These are phyloP conservation scores for Haplographium delicatum DNA, from an alignment of 495 filamentous ascomycete genomes.

Conservation along the genomic window DNA sequence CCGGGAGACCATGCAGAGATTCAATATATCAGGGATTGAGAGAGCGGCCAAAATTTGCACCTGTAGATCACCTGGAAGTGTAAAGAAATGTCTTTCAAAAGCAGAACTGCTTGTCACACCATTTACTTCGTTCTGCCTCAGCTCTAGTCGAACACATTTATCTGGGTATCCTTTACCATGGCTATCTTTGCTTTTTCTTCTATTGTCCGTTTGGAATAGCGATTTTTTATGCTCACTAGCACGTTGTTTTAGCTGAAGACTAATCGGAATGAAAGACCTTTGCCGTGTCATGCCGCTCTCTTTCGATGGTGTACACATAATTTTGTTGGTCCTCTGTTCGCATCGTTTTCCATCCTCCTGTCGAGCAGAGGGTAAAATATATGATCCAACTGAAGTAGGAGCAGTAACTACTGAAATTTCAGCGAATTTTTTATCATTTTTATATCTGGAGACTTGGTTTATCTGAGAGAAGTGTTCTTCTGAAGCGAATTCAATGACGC, in stretches of 20 bases:
- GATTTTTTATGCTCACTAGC: no score
- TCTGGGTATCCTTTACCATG: background rate
- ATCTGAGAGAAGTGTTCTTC: background rate
- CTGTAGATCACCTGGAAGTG: constrained; percentile 45
- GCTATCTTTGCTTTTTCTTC: background rate
- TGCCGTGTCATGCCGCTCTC: background rate
- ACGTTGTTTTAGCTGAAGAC: no score
- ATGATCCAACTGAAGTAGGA: background rate
- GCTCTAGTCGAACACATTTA: background rate
- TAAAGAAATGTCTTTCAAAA: constrained; percentile 41
- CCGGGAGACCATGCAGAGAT: constrained; percentile 41
- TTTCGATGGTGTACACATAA: background rate
- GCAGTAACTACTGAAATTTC: background rate
- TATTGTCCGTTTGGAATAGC: background rate
- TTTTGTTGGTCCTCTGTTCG: background rate
- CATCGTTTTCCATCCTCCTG: background rate
- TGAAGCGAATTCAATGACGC: background rate
- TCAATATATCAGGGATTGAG: constrained; percentile 44
- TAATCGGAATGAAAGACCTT: no score
- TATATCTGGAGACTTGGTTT: background rate
- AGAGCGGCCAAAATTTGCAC: constrained; percentile 46
- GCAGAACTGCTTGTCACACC: background rate
- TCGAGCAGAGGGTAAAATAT: background rate
- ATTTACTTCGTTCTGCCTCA: background rate
- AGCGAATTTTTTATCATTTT: background rate